A percentile compares a stretch with the other conserved stretches of the same genome.
phyloP scores from a whole-genome alignment of 306 rosid species.

The Urtica urens region DNA sequence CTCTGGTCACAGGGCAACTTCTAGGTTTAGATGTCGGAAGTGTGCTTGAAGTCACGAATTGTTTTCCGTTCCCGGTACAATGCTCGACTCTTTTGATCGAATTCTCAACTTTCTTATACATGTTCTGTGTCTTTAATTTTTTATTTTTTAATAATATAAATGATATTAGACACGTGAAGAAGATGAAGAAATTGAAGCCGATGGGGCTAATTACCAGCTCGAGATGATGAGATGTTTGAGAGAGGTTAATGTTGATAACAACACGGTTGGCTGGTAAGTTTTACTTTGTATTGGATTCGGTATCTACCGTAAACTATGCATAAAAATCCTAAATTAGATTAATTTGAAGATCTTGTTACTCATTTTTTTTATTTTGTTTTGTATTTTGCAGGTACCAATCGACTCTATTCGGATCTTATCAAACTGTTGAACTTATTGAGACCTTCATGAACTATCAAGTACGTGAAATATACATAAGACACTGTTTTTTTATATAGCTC shows the following conservation, averaged over 20 bases:
- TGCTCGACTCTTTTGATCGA: not conserved
- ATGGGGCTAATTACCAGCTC: constrained; percentile 97
- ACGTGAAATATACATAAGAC: constrained; percentile 3
- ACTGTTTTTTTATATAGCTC: not conserved
- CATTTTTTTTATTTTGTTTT: not conserved
- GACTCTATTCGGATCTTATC: constrained; percentile 83
- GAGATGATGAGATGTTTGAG: constrained; percentile 99
- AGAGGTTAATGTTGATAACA: constrained; percentile 96
- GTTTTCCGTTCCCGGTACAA: constrained; percentile 90
- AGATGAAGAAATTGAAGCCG: constrained; percentile 96
- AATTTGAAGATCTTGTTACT: not conserved
- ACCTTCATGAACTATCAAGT: constrained; percentile 99
- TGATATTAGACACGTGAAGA: constrained; percentile 81
- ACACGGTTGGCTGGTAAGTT: constrained; percentile 90
- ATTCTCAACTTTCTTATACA: not conserved
- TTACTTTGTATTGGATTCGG: not conserved
- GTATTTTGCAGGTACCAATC: constrained; percentile 73
- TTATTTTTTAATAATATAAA: not conserved
- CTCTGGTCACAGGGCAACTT: constrained; percentile 91
- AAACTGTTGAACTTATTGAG: constrained; percentile 84
- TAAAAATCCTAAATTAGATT: not conserved
- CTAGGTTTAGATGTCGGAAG: constrained; percentile 97
- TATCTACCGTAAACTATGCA: not conserved
- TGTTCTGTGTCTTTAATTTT: too few relatives aligned
- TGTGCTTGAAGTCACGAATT: constrained; percentile 94